Percentiles rank a stretch among this genome's conserved stretches.
phyloP scores from a whole-genome alignment of 495 filamentous ascomycete species.

The Tricharina praecox region DNA sequence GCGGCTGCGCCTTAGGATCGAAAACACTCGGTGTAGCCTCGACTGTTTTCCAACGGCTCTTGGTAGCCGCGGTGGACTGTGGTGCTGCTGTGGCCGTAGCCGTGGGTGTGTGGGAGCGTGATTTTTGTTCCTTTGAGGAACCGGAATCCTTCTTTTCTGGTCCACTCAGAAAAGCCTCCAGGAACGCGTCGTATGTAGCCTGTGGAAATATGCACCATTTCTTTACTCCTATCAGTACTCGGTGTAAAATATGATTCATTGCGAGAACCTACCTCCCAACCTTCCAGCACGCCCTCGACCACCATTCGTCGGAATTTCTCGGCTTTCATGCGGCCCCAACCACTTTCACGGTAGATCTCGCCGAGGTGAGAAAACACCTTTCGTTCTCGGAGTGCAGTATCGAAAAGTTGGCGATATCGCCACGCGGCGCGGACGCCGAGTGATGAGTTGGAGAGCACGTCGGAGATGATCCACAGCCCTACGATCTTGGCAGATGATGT shows the following conservation, averaged over 20 bases:
- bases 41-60: constrained; percentile 55
- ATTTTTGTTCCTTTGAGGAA: not conserved
- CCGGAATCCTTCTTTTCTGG: not conserved
- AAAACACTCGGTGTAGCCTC: constrained; percentile 33
- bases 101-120: constrained; percentile 1
- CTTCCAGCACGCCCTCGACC: constrained; percentile 43
- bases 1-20: constrained; percentile 12
- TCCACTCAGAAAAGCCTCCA: constrained; percentile 42
- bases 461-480: constrained; percentile 70
- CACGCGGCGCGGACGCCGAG: constrained; percentile 77
- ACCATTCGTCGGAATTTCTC: constrained; percentile 87
- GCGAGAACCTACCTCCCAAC: constrained; percentile 79
- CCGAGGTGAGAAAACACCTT: constrained; percentile 72
- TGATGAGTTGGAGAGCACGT: constrained; percentile 72
- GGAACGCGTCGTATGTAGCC: constrained; percentile 55
- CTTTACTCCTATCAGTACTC: constrained; percentile 3
- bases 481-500: constrained; percentile 58
- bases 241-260: constrained; percentile 38
- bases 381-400: constrained; percentile 48
- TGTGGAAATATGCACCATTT: constrained; percentile 69
- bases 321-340: constrained; percentile 67
- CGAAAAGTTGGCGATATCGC: constrained; percentile 79
- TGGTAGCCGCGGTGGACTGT: constrained; percentile 19
- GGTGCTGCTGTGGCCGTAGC: constrained; percentile 1
- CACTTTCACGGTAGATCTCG: constrained; percentile 52